Conservation (phyloP, 106 monocot genomes). For the Chionographis japonica region DNA sequence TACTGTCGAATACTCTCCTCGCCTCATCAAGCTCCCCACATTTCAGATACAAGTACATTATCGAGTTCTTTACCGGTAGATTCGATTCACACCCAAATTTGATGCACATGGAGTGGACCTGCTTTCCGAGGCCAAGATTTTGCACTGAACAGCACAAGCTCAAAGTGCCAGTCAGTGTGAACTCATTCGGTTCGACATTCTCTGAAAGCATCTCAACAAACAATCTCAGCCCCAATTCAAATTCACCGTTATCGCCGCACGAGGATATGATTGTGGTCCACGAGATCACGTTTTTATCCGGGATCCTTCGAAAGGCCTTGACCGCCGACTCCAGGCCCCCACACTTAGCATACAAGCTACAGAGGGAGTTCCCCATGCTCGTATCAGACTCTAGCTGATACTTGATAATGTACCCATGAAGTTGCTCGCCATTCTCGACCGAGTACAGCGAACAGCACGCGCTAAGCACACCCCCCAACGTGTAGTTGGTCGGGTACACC, state of each 20-base stretch:
- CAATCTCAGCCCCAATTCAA: constrained; percentile 52
- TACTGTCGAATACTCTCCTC: constrained; percentile 43
- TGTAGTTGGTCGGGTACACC: constrained; percentile 62
- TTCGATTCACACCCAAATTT: constrained; percentile 58
- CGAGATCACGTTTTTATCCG: constrained; percentile 76
- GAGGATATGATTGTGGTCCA: constrained; percentile 84
- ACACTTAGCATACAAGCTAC: constrained; percentile 75
- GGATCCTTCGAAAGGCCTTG: constrained; percentile 54
- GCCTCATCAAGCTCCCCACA: constrained; percentile 59
- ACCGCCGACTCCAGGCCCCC: constrained; percentile 43
- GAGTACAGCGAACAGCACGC: constrained; percentile 36
- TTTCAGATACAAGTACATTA: constrained; percentile 86
- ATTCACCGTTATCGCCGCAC: constrained; percentile 57
- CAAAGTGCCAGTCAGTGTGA: constrained; percentile 74
- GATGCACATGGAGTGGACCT: constrained; percentile 72
- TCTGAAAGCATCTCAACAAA: constrained; percentile 68
- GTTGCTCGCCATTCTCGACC: constrained; percentile 55
- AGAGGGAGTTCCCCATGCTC: constrained; percentile 71
- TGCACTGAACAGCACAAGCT: constrained; percentile 60
- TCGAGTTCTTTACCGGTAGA: constrained; percentile 67
- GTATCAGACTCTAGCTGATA: constrained; percentile 41
- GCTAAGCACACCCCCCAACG: constrained; percentile 61
- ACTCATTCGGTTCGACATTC: constrained; percentile 58
- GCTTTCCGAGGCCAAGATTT: constrained; percentile 52
- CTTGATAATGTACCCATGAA: constrained; percentile 78